These are phyloP conservation scores for Umbelopsis isabellina DNA, from an alignment of 192 early-diverging fungal species.

Conservation along the genomic window DNA sequence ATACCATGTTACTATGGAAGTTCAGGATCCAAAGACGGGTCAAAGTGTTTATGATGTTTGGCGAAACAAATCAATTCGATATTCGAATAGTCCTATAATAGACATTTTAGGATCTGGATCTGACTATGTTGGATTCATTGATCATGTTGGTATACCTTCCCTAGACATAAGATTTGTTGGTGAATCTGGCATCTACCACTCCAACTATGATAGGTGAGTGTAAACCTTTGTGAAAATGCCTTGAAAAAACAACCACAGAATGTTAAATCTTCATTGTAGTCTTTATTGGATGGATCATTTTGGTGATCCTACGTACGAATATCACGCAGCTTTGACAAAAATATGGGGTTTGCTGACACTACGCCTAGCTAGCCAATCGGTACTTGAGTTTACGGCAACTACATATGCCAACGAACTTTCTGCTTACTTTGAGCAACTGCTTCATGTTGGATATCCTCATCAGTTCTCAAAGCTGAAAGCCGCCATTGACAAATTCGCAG, in stretches of 20 bases:
- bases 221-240: no score
- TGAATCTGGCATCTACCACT: constrained; percentile 53
- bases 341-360: constrained; percentile 52
- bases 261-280: constrained; percentile 34
- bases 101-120: constrained; percentile 38
- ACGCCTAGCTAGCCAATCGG: constrained; percentile 45
- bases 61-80: constrained; percentile 5
- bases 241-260: no score
- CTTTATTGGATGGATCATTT: constrained; percentile 60
- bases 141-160: constrained; percentile 60
- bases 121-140: constrained; percentile 58
- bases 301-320: constrained; percentile 56
- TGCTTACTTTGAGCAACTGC: constrained; percentile 38
- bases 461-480: constrained; percentile 10
- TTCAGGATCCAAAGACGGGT: constrained; percentile 47
- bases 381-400: constrained; percentile 41
- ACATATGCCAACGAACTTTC: constrained; percentile 49
- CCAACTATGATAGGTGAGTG: constrained; percentile 57
- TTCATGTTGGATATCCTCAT: not conserved
- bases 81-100: not conserved
- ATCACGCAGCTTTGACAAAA: constrained; percentile 51
- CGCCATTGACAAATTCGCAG: constrained; percentile 15
- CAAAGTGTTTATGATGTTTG: constrained; percentile 52
- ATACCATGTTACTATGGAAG: constrained; percentile 47
- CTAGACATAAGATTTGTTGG: constrained; percentile 55